Evolutionary conservation across 345 rosid species (phyloP).

Genomic region (Iberis pinnata): DNA sequence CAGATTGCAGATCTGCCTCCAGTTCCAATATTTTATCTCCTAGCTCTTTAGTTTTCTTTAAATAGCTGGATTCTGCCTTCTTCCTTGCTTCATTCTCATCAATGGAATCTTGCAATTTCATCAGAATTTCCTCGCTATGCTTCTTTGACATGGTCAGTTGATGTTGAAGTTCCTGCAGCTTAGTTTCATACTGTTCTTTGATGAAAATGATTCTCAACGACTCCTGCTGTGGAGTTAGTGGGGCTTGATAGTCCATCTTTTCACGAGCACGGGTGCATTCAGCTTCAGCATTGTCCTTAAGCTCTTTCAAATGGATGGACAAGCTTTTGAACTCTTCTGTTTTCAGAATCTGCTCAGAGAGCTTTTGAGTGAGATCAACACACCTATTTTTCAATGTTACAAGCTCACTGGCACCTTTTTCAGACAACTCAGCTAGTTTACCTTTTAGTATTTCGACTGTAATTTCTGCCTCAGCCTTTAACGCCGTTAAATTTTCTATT

Average conservation of each 20-base stretch:
- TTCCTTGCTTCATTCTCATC: constrained; percentile 72
- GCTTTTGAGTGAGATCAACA: constrained; percentile 55
- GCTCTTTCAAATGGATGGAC: constrained; percentile 76
- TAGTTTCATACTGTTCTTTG: constrained; percentile 85
- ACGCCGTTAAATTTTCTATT: constrained; percentile 44
- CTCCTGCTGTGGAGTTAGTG: constrained; percentile 64
- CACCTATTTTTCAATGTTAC: constrained; percentile 41
- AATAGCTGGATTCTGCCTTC: constrained; percentile 67
- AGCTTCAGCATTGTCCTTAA: constrained; percentile 78
- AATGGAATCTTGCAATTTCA: constrained; percentile 85
- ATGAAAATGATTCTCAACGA: constrained; percentile 93
- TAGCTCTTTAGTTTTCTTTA: constrained; percentile 76
- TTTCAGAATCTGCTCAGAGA: constrained; percentile 74
- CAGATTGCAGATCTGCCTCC: constrained; percentile 63
- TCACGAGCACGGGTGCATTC: constrained; percentile 53
- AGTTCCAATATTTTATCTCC: constrained; percentile 60
- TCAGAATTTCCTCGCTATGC: constrained; percentile 84
- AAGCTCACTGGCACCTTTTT: constrained; percentile 39
- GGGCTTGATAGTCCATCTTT: constrained; percentile 45
- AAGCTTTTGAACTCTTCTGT: constrained; percentile 82
- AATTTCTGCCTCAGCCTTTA: constrained; percentile 55
- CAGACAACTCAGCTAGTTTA: constrained; percentile 46
- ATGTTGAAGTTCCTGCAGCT: constrained; percentile 78
- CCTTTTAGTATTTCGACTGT: constrained; percentile 44
- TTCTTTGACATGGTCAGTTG: constrained; percentile 77